Evolutionary conservation across 345 rosid genomes (phyloP).

Genomic region (Chamaenerion angustifolium): DNA sequence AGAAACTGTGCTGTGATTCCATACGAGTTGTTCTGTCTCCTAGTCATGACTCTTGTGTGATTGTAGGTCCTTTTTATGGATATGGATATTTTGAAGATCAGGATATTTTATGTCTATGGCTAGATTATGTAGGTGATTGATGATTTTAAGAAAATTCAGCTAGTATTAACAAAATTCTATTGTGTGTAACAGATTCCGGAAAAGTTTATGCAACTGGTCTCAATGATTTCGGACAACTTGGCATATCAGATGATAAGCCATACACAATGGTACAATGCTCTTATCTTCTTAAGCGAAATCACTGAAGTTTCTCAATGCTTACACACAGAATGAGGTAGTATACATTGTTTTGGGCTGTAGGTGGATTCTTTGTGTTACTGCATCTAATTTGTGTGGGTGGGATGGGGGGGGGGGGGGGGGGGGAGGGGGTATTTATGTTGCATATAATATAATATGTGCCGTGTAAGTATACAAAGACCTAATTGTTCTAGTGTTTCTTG

Average conservation of each 20-base stretch:
- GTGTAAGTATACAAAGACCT: not conserved
- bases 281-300: not conserved
- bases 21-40: too few relatives aligned
- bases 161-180: constrained; percentile 7
- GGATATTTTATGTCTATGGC: not conserved
- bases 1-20: too few relatives aligned
- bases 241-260: constrained; percentile 26
- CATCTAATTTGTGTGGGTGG: too few relatives aligned
- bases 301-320: too few relatives aligned
- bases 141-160: not conserved
- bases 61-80: too few relatives aligned
- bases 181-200: constrained; percentile 45
- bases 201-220: constrained; percentile 79
- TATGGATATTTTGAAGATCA: not conserved
- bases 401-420: too few relatives aligned
- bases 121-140: not conserved
- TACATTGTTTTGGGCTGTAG: too few relatives aligned
- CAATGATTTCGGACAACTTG: constrained; percentile 87
- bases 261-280: constrained; percentile 38
- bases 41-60: too few relatives aligned
- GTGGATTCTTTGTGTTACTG: too few relatives aligned
- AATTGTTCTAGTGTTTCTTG: constrained; percentile 6
- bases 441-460: not conserved
- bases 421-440: too few relatives aligned
- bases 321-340: too few relatives aligned